These are phyloP conservation scores for Cantharellus anzutake DNA, from an alignment of 768 basidiomycete species.

Conservation along the genomic window DNA sequence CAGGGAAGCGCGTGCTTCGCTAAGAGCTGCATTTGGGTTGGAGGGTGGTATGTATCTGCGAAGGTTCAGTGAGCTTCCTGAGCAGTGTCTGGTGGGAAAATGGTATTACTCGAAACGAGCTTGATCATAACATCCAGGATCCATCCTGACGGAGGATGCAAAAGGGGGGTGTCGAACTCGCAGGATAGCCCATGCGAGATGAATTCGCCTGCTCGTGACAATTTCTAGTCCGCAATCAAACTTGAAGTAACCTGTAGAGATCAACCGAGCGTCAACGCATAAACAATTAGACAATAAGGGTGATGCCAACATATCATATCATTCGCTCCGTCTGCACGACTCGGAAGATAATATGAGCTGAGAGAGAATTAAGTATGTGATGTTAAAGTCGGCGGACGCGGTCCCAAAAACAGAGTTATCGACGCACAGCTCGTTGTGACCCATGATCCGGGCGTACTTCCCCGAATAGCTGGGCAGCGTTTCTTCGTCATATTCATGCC, in stretches of 20 bases:
- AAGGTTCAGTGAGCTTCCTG: not conserved
- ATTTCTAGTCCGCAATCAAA: not conserved
- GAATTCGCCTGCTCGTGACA: not conserved
- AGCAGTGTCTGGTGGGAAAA: not conserved
- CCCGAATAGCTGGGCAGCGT: no score
- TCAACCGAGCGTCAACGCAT: conserved; percentile 11
- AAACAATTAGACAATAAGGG: conserved; percentile 14
- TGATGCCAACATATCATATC: conserved; percentile 42
- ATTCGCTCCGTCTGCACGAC: conserved; percentile 58
- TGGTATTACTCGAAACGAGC: conserved; percentile 43
- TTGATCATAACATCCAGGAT: conserved; percentile 30
- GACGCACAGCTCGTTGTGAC: not conserved
- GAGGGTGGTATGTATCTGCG: conserved; percentile 23
- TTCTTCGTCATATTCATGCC: no score
- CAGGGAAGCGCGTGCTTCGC: conserved; percentile 28
- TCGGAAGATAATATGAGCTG: conserved; percentile 64
- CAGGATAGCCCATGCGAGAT: conserved; percentile 42
- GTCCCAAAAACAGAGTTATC: not conserved
- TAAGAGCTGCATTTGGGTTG: conserved; percentile 27
- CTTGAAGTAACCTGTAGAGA: not conserved
- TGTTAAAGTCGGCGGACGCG: not conserved
- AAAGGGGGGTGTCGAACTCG: conserved; percentile 53
- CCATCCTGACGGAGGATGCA: conserved; percentile 40
- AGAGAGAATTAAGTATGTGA: conserved; percentile 21
- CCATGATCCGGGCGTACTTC: not conserved